phyloP scores from a whole-genome alignment of 345 rosid species.

The Physaria fendleri region DNA sequence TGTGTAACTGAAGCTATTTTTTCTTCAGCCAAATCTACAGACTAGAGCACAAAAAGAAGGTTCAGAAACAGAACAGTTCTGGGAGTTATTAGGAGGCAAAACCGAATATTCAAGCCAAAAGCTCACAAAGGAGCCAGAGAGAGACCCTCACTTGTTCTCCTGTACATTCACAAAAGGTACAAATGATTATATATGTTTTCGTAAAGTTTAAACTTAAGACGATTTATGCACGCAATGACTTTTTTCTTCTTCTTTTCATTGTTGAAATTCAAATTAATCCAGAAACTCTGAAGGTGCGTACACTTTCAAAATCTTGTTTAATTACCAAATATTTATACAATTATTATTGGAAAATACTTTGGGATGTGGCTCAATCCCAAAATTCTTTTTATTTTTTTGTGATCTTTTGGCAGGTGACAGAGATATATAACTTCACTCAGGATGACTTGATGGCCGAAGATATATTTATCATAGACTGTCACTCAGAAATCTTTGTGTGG shows the following conservation, averaged over 20 bases:
- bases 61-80: conserved; percentile 83
- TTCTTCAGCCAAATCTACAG: conserved; percentile 81
- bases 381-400: neutral
- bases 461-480: conserved; percentile 77
- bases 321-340: neutral
- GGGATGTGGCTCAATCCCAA: conserved; percentile 10
- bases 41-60: conserved; percentile 92
- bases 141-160: conserved; percentile 86
- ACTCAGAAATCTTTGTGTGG: conserved; percentile 87
- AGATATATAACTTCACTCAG: conserved; percentile 84
- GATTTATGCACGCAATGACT: conserved; percentile 16
- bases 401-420: conserved; percentile 56
- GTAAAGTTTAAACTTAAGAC: conserved; percentile 5
- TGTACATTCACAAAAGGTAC: conserved; percentile 72
- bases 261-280: conserved; percentile 23
- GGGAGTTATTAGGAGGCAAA: conserved; percentile 91
- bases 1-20: conserved; percentile 7
- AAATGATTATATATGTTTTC: conserved; percentile 3
- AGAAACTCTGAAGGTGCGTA: conserved; percentile 81
- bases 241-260: neutral
- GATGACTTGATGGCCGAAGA: conserved; percentile 99
- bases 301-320: neutral
- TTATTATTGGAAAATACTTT: neutral
- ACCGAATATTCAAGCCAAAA: conserved; percentile 71
- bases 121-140: conserved; percentile 62